Conservation (phyloP, 1,139 yeast species). For the Geotrichum citri-aurantii region DNA sequence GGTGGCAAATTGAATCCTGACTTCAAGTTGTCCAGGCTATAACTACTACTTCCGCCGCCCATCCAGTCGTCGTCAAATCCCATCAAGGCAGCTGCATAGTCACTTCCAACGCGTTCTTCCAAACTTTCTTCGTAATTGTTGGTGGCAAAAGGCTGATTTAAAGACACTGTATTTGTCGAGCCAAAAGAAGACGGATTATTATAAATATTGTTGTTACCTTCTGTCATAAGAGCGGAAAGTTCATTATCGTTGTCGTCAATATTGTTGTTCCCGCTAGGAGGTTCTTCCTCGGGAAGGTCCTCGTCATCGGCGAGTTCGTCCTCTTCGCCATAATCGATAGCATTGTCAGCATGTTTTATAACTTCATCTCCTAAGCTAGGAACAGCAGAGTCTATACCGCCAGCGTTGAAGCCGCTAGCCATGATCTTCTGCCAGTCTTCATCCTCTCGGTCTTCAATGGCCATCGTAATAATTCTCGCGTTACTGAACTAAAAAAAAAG, state of each 20-base stretch:
- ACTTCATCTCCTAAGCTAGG: slow-evolving; percentile 29
- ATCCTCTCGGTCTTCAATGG: slow-evolving; percentile 19
- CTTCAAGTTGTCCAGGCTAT: neutral
- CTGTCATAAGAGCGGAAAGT: slow-evolving; percentile 6
- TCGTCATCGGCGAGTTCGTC: slow-evolving; percentile 89
- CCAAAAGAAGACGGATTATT: neutral
- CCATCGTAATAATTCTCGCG: slow-evolving; percentile 2
- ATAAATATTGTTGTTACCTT: neutral
- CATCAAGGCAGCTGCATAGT: slow-evolving; percentile 20
- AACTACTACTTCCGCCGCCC: slow-evolving; percentile 4
- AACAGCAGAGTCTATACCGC: slow-evolving; percentile 23
- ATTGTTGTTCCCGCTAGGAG: slow-evolving; percentile 21
- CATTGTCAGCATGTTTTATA: slow-evolving; percentile 77
- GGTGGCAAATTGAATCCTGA: slow-evolving; percentile 5
- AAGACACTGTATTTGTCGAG: neutral
- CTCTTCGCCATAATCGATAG: slow-evolving; percentile 92
- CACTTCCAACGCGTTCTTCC: slow-evolving; percentile 21
- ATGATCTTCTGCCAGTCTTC: slow-evolving; percentile 28
- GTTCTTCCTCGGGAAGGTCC: slow-evolving; percentile 47
- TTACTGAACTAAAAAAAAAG: neutral
- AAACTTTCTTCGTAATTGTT: slow-evolving; percentile 16
- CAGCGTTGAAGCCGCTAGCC: slow-evolving; percentile 25
- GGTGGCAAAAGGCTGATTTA: neutral
- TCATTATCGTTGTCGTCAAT: slow-evolving; percentile 32
- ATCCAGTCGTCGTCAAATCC: slow-evolving; percentile 18